Percentiles rank a stretch among this genome's conserved stretches.
Conservation (phyloP, 2,329 filamentous ascomycete genomes). For the Dothidotthia symphoricarpi region DNA sequence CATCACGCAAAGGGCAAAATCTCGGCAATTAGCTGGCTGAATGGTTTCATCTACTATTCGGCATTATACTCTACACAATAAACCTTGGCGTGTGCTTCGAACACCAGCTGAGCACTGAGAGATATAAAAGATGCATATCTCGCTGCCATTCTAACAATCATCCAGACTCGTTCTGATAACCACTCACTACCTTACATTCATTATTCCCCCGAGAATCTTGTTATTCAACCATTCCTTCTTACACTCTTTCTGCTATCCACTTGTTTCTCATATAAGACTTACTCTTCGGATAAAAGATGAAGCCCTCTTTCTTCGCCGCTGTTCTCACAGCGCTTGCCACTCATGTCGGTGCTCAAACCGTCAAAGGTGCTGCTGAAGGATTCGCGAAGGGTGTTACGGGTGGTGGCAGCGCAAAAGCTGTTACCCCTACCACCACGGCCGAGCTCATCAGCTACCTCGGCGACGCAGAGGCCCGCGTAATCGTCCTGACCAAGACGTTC, state of each 20-base stretch:
- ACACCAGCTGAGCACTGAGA: slow-evolving; percentile 3
- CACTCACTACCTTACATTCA: slow-evolving; percentile 14
- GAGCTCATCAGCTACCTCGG: slow-evolving; percentile 60
- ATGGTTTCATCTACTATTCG: no score
- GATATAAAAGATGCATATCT: slow-evolving; percentile 5
- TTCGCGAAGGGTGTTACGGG: slow-evolving; percentile 24
- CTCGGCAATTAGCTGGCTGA: no score
- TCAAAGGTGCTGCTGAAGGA: slow-evolving; percentile 19
- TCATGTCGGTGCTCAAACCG: slow-evolving; percentile 14
- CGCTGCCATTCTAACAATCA: slow-evolving; percentile 12
- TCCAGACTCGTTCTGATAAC: slow-evolving; percentile 49
- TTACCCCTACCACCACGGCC: slow-evolving; percentile 24
- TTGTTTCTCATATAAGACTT: slow-evolving; percentile 7
- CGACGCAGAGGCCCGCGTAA: slow-evolving; percentile 54
- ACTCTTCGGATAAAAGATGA: slow-evolving; percentile 11
- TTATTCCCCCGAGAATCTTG: no score
- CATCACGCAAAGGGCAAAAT: no score
- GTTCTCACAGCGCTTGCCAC: slow-evolving; percentile 12
- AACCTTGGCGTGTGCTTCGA: slow-evolving; percentile 4
- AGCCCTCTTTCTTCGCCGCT: slow-evolving; percentile 12
- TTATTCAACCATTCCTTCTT: slow-evolving; percentile 6
- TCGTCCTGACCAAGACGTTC: slow-evolving; percentile 56
- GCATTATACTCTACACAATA: slow-evolving; percentile 1
- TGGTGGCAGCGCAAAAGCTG: slow-evolving; percentile 15
- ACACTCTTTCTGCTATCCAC: slow-evolving; percentile 15